Percentiles rank a stretch among this genome's conserved stretches.
phyloP scores from a whole-genome alignment of 176 grass and related monocot genomes.

The Ensete ventricosum region DNA sequence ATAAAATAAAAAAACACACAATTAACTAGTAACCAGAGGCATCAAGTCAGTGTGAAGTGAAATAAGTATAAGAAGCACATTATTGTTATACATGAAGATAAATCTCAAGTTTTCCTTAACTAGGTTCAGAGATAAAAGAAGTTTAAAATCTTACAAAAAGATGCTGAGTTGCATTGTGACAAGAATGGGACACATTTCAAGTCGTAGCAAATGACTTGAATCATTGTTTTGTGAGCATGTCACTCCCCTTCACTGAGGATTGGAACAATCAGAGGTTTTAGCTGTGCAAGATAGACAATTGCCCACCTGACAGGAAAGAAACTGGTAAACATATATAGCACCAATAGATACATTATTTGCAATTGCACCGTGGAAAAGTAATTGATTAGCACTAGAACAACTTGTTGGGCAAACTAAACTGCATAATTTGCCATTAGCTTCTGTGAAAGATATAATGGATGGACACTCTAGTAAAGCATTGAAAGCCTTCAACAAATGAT shows the following conservation, averaged over 20 bases:
- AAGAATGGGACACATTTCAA: not conserved
- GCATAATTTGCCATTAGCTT: not conserved
- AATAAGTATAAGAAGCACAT: not conserved
- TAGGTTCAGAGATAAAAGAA: not conserved
- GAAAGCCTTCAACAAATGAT: not conserved
- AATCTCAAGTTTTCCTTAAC: not conserved
- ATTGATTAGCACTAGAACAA: not conserved
- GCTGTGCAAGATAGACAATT: conserved; percentile 27
- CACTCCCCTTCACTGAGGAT: conserved; percentile 25
- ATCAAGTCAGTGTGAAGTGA: too few species aligned
- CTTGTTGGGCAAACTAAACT: not conserved
- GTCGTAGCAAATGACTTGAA: not conserved
- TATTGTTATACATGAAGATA: not conserved
- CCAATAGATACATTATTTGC: not conserved
- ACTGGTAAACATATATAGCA: not conserved
- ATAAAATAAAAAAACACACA: too few species aligned
- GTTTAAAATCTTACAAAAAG: not conserved
- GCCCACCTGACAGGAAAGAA: conserved; percentile 23
- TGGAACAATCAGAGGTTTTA: conserved; percentile 28
- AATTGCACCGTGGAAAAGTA: not conserved
- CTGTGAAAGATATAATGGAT: not conserved
- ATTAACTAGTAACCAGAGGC: too few species aligned
- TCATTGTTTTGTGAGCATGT: not conserved
- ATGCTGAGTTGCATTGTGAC: not conserved
- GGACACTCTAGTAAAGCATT: not conserved